A percentile compares a stretch with the other conserved stretches of the same genome.
phyloP scores from a whole-genome alignment of 352 stramenopile genomes.

The Globisporangium nagaii region DNA sequence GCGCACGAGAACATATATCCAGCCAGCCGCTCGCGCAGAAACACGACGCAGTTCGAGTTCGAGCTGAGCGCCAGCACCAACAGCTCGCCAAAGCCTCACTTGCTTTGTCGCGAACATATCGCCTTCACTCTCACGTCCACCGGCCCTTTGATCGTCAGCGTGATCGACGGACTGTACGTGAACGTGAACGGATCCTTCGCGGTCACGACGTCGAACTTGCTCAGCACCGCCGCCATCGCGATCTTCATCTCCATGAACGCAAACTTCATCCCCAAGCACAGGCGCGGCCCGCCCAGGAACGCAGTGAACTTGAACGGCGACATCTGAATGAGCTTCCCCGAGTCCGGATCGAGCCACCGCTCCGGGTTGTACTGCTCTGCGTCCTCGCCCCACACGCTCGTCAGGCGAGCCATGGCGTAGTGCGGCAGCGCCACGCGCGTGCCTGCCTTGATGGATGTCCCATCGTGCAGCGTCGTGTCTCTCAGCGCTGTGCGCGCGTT shows the following conservation, averaged over 20 bases:
- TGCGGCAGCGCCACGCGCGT: constrained; percentile 27
- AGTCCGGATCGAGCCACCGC: constrained; percentile 32
- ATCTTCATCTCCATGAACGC: constrained; percentile 42
- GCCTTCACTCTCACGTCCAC: constrained; percentile 9
- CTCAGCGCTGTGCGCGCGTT: constrained; percentile 25
- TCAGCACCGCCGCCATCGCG: constrained; percentile 23
- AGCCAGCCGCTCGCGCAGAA: too few relatives aligned
- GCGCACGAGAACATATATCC: too few relatives aligned
- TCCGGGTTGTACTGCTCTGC: constrained; percentile 39
- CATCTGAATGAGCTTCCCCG: constrained; percentile 19
- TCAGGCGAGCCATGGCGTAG: constrained; percentile 33
- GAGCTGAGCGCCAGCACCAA: too few relatives aligned
- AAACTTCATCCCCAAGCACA: constrained; percentile 39
- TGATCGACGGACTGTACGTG: constrained; percentile 20
- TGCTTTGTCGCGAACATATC: not conserved
- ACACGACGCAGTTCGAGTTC: too few relatives aligned
- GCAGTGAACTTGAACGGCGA: constrained; percentile 36
- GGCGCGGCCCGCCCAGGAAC: constrained; percentile 39
- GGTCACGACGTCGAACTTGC: constrained; percentile 23
- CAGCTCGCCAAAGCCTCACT: not conserved
- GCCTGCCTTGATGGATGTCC: constrained; percentile 31
- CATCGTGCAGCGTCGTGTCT: constrained; percentile 41
- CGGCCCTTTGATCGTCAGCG: constrained; percentile 19
- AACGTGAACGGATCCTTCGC: constrained; percentile 16
- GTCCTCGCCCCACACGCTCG: constrained; percentile 39